Percentiles rank a stretch among this genome's conserved stretches.
phyloP scores from a whole-genome alignment of 768 basidiomycete species.

The Megacollybia marginata region DNA sequence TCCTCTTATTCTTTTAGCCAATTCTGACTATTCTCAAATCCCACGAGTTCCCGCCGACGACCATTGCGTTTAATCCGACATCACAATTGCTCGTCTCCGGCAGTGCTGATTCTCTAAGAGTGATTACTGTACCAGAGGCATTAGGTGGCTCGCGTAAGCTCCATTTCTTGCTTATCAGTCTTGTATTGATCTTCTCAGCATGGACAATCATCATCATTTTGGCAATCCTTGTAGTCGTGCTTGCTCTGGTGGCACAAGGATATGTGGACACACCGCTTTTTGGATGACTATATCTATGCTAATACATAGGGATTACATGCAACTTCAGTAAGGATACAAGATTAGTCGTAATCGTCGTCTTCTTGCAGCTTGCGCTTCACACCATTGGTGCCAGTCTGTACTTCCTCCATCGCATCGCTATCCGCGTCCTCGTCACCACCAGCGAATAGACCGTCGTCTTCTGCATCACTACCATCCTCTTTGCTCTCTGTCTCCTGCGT shows the following conservation, averaged over 20 bases:
- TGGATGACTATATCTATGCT: neutral
- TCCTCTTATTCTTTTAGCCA: slow-evolving; percentile 45
- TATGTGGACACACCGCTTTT: neutral
- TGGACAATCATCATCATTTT: slow-evolving; percentile 33
- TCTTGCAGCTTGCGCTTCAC: slow-evolving; percentile 76
- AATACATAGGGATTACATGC: neutral
- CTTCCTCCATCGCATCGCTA: slow-evolving; percentile 79
- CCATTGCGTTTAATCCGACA: slow-evolving; percentile 80
- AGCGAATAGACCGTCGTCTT: slow-evolving; percentile 72
- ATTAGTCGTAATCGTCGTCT: slow-evolving; percentile 79
- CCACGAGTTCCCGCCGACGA: slow-evolving; percentile 91
- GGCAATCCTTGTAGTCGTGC: slow-evolving; percentile 32
- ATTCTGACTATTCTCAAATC: slow-evolving; percentile 83
- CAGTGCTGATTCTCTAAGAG: slow-evolving; percentile 80
- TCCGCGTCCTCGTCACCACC: slow-evolving; percentile 72
- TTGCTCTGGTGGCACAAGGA: slow-evolving; percentile 31
- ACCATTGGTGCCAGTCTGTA: slow-evolving; percentile 55
- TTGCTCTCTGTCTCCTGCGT: slow-evolving; percentile 30
- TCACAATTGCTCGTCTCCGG: slow-evolving; percentile 80
- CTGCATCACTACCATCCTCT: slow-evolving; percentile 68
- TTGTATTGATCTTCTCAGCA: slow-evolving; percentile 16
- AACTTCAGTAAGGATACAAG: neutral
- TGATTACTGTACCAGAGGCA: slow-evolving; percentile 63
- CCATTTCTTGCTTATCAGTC: slow-evolving; percentile 3
- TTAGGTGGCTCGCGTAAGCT: slow-evolving; percentile 47